These are phyloP conservation scores for Rhizodiscina lignyota DNA, from an alignment of 495 filamentous ascomycete genomes.

Conservation along the genomic window DNA sequence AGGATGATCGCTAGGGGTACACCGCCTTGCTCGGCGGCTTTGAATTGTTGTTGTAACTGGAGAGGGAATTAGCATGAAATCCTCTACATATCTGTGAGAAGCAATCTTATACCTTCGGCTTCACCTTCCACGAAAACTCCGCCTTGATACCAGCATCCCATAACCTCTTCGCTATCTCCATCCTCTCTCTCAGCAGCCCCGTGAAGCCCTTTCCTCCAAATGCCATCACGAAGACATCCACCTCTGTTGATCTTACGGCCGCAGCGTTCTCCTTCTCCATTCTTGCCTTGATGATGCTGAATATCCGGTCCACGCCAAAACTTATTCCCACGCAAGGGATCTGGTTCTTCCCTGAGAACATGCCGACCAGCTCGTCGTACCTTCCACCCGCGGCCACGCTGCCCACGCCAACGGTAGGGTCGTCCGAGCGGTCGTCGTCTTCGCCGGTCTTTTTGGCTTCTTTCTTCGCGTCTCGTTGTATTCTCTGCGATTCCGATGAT, in stretches of 20 bases:
- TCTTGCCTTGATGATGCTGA: slow-evolving; percentile 72
- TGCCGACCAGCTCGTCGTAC: slow-evolving; percentile 85
- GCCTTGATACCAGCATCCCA: slow-evolving; percentile 75
- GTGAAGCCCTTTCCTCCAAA: slow-evolving; percentile 80
- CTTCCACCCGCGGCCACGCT: slow-evolving; percentile 80
- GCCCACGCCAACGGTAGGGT: slow-evolving; percentile 69
- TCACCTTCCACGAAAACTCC: slow-evolving; percentile 64
- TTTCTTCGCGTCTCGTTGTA: slow-evolving; percentile 33
- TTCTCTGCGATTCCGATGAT: slow-evolving; percentile 11
- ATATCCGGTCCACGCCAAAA: slow-evolving; percentile 91
- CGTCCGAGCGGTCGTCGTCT: slow-evolving; percentile 70
- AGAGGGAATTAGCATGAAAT: neutral
- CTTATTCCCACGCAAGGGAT: slow-evolving; percentile 90
- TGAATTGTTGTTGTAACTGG: slow-evolving; percentile 54
- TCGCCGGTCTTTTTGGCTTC: slow-evolving; percentile 26
- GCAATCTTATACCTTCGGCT: slow-evolving; percentile 36
- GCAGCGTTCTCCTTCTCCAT: slow-evolving; percentile 37
- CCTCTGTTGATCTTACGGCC: slow-evolving; percentile 48
- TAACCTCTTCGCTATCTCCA: slow-evolving; percentile 51
- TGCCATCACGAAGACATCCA: slow-evolving; percentile 83
- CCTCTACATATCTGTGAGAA: neutral
- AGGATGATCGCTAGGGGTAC: slow-evolving; percentile 64
- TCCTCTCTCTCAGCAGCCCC: slow-evolving; percentile 65
- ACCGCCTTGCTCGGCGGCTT: slow-evolving; percentile 52
- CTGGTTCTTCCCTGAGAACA: slow-evolving; percentile 71